These are phyloP conservation scores for Agrocybe praecox DNA, from an alignment of 768 basidiomycete genomes.

Conservation along the genomic window DNA sequence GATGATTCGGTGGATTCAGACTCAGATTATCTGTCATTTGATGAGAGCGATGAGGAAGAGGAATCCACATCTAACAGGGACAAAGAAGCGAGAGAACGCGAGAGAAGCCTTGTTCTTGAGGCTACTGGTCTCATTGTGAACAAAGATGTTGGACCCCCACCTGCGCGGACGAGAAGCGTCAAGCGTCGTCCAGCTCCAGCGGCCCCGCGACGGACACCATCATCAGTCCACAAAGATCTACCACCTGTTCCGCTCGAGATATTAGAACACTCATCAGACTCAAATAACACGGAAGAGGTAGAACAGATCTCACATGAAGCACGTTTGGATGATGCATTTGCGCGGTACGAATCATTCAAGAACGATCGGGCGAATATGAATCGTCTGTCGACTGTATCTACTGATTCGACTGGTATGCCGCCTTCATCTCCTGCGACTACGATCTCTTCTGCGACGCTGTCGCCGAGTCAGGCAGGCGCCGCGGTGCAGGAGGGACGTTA, in stretches of 20 bases:
- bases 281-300: slow-evolving; percentile 4
- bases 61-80: slow-evolving; percentile 50
- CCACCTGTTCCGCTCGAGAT: slow-evolving; percentile 47
- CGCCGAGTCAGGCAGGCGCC: slow-evolving; percentile 12
- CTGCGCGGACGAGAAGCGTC: slow-evolving; percentile 31
- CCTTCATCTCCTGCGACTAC: slow-evolving; percentile 47
- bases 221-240: slow-evolving; percentile 44
- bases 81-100: slow-evolving; percentile 67
- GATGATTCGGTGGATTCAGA: slow-evolving; percentile 35
- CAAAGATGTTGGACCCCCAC: slow-evolving; percentile 55
- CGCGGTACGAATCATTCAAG: slow-evolving; percentile 85
- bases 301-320: slow-evolving; percentile 37
- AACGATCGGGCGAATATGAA: slow-evolving; percentile 49
- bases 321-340: slow-evolving; percentile 82
- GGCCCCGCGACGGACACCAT: slow-evolving; percentile 33
- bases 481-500: slow-evolving; percentile 38
- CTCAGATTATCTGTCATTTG: slow-evolving; percentile 41
- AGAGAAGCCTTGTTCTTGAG: slow-evolving; percentile 82
- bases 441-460: slow-evolving; percentile 22
- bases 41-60: slow-evolving; percentile 36
- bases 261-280: neutral
- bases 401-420: slow-evolving; percentile 33
- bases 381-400: slow-evolving; percentile 67
- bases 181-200: slow-evolving; percentile 55
- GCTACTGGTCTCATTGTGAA: slow-evolving; percentile 86